Percentiles rank a stretch among this genome's conserved stretches.
These are phyloP conservation scores for Aspergillus candidus DNA, from an alignment of 2,329 filamentous ascomycete species.

Conservation along the genomic window DNA sequence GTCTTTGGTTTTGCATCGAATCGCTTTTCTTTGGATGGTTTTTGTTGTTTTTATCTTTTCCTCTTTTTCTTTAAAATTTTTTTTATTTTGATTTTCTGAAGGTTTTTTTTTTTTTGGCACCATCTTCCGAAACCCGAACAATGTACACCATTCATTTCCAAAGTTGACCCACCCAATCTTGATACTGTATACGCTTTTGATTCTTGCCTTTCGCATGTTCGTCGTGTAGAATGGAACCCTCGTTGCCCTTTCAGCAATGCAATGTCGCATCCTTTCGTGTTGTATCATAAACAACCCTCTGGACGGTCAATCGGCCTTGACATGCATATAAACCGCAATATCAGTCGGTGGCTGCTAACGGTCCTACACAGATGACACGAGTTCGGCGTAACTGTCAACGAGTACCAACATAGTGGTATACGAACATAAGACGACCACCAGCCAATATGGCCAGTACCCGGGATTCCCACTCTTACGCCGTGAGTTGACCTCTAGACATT, in stretches of 20 bases:
- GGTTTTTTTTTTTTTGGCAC: too few relatives aligned
- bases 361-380: constrained; percentile 25
- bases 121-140: too few relatives aligned
- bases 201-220: too few relatives aligned
- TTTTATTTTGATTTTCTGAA: too few relatives aligned
- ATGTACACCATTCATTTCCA: too few relatives aligned
- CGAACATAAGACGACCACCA: constrained; percentile 16
- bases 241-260: too few relatives aligned
- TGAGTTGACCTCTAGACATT: constrained; percentile 17
- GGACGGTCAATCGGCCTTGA: neutral
- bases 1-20: neutral
- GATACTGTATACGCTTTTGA: too few relatives aligned
- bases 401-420: constrained; percentile 21
- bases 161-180: too few relatives aligned
- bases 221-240: too few relatives aligned
- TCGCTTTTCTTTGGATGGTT: neutral
- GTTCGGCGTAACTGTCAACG: constrained; percentile 26
- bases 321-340: too few relatives aligned
- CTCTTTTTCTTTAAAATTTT: neutral
- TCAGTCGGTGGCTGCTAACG: constrained; percentile 16
- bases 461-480: constrained; percentile 37
- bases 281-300: too few relatives aligned
- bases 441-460: constrained; percentile 36
- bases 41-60: constrained; percentile 9
- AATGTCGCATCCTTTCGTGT: too few relatives aligned